phyloP scores from a whole-genome alignment of 148 eudicot species.

The Suaeda aralocaspica region DNA sequence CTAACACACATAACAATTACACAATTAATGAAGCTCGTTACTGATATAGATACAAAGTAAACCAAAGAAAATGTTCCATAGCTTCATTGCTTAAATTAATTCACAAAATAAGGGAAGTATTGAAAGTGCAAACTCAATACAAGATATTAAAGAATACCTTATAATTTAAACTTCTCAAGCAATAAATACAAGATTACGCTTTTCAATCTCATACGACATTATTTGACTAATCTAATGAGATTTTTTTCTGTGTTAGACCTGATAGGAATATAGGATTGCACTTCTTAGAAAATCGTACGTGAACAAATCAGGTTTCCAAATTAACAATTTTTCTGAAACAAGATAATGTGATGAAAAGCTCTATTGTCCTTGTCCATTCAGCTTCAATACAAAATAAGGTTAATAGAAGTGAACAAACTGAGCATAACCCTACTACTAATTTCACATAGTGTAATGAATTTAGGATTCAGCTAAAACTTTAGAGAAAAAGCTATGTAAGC shows the following conservation, averaged over 20 bases:
- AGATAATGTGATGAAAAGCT: neutral
- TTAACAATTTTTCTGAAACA: neutral
- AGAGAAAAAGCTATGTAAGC: neutral
- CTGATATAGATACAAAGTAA: neutral
- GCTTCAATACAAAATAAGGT: no score
- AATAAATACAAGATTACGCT: neutral
- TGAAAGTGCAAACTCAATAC: neutral
- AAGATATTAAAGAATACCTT: neutral
- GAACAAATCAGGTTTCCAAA: neutral
- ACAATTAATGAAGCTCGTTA: neutral
- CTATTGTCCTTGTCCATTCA: no score
- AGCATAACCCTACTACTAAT: neutral
- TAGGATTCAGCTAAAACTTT: neutral
- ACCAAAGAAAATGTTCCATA: neutral
- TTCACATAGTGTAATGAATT: neutral
- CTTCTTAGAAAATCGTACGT: neutral
- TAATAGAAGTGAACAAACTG: no score
- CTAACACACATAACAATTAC: neutral
- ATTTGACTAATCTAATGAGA: neutral
- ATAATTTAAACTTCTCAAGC: neutral
- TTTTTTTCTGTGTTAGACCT: no score
- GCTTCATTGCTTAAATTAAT: neutral
- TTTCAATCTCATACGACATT: neutral
- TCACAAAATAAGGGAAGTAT: neutral
- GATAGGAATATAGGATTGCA: neutral